A percentile compares a stretch with the other conserved stretches of the same genome.
These are phyloP conservation scores for Camelina sativa DNA, from an alignment of 345 rosid genomes.

Conservation along the genomic window DNA sequence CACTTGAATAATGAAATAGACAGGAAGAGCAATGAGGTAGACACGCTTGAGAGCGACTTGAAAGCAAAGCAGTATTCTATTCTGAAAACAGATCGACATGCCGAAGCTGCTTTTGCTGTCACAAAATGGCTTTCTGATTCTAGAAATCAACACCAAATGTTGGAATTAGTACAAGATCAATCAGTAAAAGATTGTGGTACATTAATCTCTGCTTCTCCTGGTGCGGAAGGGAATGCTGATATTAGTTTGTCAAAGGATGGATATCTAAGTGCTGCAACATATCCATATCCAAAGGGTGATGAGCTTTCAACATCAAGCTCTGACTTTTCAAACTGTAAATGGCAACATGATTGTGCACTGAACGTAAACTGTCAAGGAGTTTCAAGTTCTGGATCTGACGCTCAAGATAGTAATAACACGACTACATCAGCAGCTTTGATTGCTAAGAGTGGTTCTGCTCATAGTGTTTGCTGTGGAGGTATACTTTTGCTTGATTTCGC, in stretches of 20 bases:
- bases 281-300: conserved; percentile 55
- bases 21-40: conserved; percentile 53
- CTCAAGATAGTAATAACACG: conserved; percentile 37
- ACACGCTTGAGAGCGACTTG: conserved; percentile 46
- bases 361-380: conserved; percentile 40
- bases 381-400: conserved; percentile 36
- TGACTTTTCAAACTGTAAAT: conserved; percentile 51
- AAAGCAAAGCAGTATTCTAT: conserved; percentile 47
- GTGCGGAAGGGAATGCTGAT: conserved; percentile 38
- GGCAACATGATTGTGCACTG: conserved; percentile 36
- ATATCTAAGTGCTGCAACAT: conserved; percentile 47
- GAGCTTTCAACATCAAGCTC: conserved; percentile 60
- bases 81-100: conserved; percentile 55
- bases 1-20: conserved; percentile 45
- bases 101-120: conserved; percentile 55
- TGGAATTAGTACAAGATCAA: conserved; percentile 52
- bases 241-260: conserved; percentile 45
- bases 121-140: conserved; percentile 62
- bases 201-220: conserved; percentile 47
- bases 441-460: conserved; percentile 42
- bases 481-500: conserved; percentile 31
- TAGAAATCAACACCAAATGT: conserved; percentile 48
- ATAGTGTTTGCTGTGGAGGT: conserved; percentile 51
- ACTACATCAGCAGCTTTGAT: conserved; percentile 45
- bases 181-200: conserved; percentile 49